phyloP scores from a whole-genome alignment of 768 basidiomycete genomes.

The Paxillus ammoniavirescens region DNA sequence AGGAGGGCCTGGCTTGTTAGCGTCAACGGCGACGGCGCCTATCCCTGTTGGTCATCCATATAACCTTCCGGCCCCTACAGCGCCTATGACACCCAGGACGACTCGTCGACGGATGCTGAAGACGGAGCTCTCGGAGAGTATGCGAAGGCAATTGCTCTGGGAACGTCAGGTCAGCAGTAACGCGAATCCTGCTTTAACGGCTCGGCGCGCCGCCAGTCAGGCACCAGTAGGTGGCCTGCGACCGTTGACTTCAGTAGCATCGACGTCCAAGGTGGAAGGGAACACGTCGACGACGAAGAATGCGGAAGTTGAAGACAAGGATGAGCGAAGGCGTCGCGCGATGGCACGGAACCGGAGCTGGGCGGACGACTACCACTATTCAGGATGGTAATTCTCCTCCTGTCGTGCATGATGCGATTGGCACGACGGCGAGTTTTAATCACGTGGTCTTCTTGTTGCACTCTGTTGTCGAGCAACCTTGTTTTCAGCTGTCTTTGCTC shows the following conservation, averaged over 20 bases:
- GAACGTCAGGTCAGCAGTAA: slow-evolving; percentile 63
- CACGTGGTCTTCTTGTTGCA: slow-evolving; percentile 18
- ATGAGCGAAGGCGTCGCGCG: slow-evolving; percentile 42
- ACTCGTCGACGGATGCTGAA: slow-evolving; percentile 82
- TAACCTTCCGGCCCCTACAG: slow-evolving; percentile 62
- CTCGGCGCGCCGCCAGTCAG: slow-evolving; percentile 28
- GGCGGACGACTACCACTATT: slow-evolving; percentile 64
- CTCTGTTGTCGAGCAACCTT: slow-evolving; percentile 18
- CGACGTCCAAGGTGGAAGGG: slow-evolving; percentile 24
- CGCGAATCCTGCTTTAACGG: slow-evolving; percentile 42
- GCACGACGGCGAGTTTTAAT: slow-evolving; percentile 20
- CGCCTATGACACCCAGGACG: slow-evolving; percentile 81
- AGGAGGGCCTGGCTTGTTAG: slow-evolving; percentile 19
- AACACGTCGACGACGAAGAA: slow-evolving; percentile 10
- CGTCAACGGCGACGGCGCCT: slow-evolving; percentile 44
- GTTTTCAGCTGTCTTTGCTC: slow-evolving; percentile 11
- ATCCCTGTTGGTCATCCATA: slow-evolving; percentile 66
- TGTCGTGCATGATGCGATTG: not conserved
- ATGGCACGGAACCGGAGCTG: slow-evolving; percentile 64
- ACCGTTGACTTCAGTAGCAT: slow-evolving; percentile 31
- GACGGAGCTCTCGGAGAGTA: slow-evolving; percentile 81
- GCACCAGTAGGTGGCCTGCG: slow-evolving; percentile 31
- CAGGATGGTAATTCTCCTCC: slow-evolving; percentile 52
- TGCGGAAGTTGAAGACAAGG: slow-evolving; percentile 34
- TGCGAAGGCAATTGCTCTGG: slow-evolving; percentile 81